Evolutionary conservation across 106 monocot genomes (phyloP), one percentile per base, ranked within the genome.

Genomic region (Dendrobium chrysotoxum): DNA sequence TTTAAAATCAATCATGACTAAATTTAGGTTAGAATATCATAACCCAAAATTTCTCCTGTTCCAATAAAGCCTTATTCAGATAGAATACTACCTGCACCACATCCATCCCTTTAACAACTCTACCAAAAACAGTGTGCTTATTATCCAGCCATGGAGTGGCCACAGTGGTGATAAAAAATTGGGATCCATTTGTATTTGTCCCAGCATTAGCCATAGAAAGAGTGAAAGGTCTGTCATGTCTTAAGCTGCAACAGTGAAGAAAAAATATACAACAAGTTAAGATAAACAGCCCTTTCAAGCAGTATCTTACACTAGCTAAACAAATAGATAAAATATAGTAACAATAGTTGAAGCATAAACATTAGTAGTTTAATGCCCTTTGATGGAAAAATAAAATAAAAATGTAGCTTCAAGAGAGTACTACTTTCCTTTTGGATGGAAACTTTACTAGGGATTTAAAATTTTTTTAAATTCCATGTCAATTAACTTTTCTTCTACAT

Each of bases 181-280:
- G 99, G 78, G 99, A 95, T 40, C 99, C 99, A 71, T 99, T 99
- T 61, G 95, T 91, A 80, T 91, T 93, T 15, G 93, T 91, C 72
- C 98, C 95, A 8, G 98, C 98, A 83, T 95, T 99, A 75, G 98
- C 98, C 98, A 99, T 99, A 16, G 98, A 99, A 73, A 99, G 47
- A 12, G 98, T 99, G 84, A 99, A 99, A 61, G 98, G 98, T 76
- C 98, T 85, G 72, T 99, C 98, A 78, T 99, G 98, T 75, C 98
- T 91, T 75, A 99, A 91, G 80, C 98, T 99, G 92, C 82, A 91
- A 70, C 20, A 23, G 38, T 30, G 17, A 28, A 76, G 72, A 54
- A 55, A 58, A 53, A 6, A 28, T 74, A 42, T 28, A 41, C 2
- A 70, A 4, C 70, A 31, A 15, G 35, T 13, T 68, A 68, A 12